Evolutionary conservation across 2,329 filamentous ascomycete genomes (phyloP), one percentile per base, ranked within the genome.

Genomic region (Monosporascus sp.): DNA sequence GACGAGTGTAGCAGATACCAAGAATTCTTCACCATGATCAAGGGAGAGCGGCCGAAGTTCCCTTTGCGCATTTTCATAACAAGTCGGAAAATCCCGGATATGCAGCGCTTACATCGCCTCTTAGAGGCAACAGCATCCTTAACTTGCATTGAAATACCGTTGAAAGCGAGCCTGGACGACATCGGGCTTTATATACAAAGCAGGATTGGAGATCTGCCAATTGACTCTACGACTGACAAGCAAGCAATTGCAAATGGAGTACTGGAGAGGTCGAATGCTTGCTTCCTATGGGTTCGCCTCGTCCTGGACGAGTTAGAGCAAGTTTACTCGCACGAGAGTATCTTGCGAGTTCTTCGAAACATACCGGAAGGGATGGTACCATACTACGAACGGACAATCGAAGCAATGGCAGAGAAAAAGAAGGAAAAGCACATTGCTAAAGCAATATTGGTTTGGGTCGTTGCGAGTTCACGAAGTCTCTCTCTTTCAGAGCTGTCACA

Each of bases 291-390:
- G 69, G 61, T 64, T 2, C 35, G 49, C 9, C 54, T 71, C 3
- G 69, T 70, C 3, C 7, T 71, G 20, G 60, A 67, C 25, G 62
- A 70, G 45, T 56, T 72, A 1, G 55, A 61, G 27, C 46, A 59
- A 5, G 59, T 62, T 2, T 64, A 63, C 37, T 55, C 58, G 1
- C 45, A 58, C 2, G 58, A 66, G 27, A 62, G 60, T 6, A 64
- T 67, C 18, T 22, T 62, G n/a, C 22, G 61, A 17, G 59, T 68
- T 20, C 61, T 72, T 1, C 53, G 65, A 25, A 54, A 57, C 0
- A 62, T 72, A 3, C 70, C 70, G 2, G 54, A 61, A 47, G 67
- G 65, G 9, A 71, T 72, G 68, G 54, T 64, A 5, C 56, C 60
- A 3, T 64, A 62, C 41, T 66, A 66, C 35, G 45, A 61, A 50